phyloP scores from a whole-genome alignment of 2,329 filamentous ascomycete genomes.

The Trichoderma sp. region DNA sequence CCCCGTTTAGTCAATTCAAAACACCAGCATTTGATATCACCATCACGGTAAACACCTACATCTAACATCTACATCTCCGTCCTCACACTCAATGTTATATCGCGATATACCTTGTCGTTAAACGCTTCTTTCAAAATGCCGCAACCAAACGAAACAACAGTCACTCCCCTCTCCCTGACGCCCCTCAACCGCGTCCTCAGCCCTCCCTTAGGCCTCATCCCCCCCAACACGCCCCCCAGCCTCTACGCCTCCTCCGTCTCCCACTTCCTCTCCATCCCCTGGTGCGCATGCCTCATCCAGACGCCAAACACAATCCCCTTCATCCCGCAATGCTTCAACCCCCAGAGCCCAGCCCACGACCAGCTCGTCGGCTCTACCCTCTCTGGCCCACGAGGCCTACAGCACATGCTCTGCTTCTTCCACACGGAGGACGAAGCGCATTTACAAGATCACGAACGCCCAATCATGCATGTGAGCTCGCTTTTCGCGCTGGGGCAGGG shows the following conservation, averaged over 20 bases:
- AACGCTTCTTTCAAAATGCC: not conserved
- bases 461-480: constrained; percentile 33
- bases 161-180: constrained; percentile 22
- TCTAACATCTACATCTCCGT: not conserved
- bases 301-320: constrained; percentile 34
- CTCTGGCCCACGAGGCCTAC: constrained; percentile 31
- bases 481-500: constrained; percentile 39
- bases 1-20: not conserved
- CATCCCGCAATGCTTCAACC: constrained; percentile 38
- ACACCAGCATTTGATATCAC: not conserved
- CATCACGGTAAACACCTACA: not conserved
- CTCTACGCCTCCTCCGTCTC: constrained; percentile 33
- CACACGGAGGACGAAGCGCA: constrained; percentile 30
- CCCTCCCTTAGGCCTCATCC: constrained; percentile 33
- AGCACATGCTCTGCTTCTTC: constrained; percentile 40
- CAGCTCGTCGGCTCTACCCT: constrained; percentile 40
- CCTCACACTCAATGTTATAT: not conserved
- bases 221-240: constrained; percentile 29
- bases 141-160: not conserved
- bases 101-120: not conserved
- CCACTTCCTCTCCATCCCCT: constrained; percentile 40
- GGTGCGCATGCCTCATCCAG: constrained; percentile 37
- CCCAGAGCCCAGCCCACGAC: constrained; percentile 32
- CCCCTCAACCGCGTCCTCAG: constrained; percentile 33
- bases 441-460: constrained; percentile 28